These are phyloP conservation scores for Gymnopilus dilepis DNA, from an alignment of 768 basidiomycete genomes.

Conservation along the genomic window DNA sequence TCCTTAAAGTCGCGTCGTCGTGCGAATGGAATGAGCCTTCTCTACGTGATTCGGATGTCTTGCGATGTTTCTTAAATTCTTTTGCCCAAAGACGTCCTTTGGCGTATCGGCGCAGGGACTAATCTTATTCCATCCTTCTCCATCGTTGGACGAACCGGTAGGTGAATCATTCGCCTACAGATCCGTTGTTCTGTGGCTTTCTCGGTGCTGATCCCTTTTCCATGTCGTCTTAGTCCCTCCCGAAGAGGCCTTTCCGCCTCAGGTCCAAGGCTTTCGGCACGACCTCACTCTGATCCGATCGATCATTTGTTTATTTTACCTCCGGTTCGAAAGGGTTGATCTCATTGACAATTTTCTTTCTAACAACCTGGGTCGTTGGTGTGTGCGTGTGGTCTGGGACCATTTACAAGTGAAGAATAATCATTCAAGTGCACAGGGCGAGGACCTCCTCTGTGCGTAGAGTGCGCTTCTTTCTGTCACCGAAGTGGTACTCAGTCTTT, in stretches of 20 bases:
- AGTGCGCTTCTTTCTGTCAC: neutral
- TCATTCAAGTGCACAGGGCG: neutral
- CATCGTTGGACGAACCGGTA: too few relatives aligned
- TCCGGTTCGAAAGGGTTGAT: neutral
- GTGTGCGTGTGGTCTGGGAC: neutral
- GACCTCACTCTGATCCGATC: conserved; percentile 4
- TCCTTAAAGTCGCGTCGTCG: neutral
- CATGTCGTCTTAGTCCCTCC: neutral
- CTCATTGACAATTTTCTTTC: neutral
- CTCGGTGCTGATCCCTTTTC: too few relatives aligned
- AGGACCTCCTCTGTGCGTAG: neutral
- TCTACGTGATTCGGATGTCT: too few relatives aligned
- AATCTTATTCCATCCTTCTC: too few relatives aligned
- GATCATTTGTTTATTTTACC: conserved; percentile 1
- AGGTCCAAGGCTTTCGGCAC: neutral
- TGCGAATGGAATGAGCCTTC: too few relatives aligned
- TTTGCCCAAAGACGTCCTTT: too few relatives aligned
- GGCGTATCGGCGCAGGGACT: too few relatives aligned
- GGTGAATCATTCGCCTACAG: too few relatives aligned
- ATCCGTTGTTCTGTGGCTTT: too few relatives aligned
- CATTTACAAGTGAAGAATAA: neutral
- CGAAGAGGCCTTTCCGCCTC: neutral
- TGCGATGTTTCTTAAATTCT: too few relatives aligned
- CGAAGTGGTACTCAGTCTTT: neutral
- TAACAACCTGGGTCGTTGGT: neutral